Base-by-base conservation (phyloP, 148 eudicot species). In the Arctostaphylos glauca region DNA sequence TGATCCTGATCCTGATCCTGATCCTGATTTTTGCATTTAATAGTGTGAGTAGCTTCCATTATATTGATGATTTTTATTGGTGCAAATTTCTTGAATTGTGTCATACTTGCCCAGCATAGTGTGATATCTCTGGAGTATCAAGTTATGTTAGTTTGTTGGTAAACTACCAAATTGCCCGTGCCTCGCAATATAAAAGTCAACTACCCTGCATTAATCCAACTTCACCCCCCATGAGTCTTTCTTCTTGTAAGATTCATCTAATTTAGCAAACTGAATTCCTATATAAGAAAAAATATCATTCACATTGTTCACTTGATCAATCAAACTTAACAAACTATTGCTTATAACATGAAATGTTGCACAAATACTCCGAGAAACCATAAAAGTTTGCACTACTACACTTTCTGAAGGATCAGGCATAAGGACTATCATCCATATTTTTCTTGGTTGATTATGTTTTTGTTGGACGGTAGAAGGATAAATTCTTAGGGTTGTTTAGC, bases 1-100 rank as follows among this genome's bases (percentile, higher is more conserved):
- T 82, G 38, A 44, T 55, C n/a, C n/a, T n/a, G n/a, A n/a, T n/a
- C n/a, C n/a, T n/a, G 52, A 12, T 25, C n/a, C 74, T 82, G 38
- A 44, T 52, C 50, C 4, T 64, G 41, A 72, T 25, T 18, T 41
- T n/a, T 80, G 12, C n/a, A 13, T 43, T 47, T 3, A 16, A 12
- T 53, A 15, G 18, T 10, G 9, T 49, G 38, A 23, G 4, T 75
- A 23, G 53, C 31, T 75, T 12, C 14, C 16, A 49, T 49, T 72
- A 6, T 41, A 43, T 43, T 43, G 76, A 72, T 72, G 6, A 46
- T 44, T 72, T 71, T 21, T 41, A 38, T 73, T 43, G 14, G 3
- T 19, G n/a, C 21, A 59, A 59, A 6, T 59, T n/a, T n/a, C 25
- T 19, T n/a, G 66, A n/a, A 60, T 3, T 56, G 25, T 58, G 3